Evolutionary conservation across 495 filamentous ascomycete species (phyloP), one percentile per base, ranked within the genome.

Genomic region (Penicillium silybi): DNA sequence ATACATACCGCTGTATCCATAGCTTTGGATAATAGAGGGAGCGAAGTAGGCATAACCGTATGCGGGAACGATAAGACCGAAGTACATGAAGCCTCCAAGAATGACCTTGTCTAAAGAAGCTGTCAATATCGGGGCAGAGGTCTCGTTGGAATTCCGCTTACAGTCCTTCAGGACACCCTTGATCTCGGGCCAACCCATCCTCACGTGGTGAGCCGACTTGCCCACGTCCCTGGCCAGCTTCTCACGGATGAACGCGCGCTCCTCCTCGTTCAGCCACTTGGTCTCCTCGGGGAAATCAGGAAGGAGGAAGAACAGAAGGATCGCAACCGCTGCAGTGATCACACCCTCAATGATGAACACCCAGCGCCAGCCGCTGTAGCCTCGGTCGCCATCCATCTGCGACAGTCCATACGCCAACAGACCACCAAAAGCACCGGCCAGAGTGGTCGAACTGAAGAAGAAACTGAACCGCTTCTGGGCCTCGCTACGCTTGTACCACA

Each of bases 401-500:
- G 87, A 89, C 43, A 97, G 92, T 15, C 84, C 91, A 10, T 80
- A 84, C 3, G 91, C 90, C 8, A 96, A 71, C 15, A 95, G 72
- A 10, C 90, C 90, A 35, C 90, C 90, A 56, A 96, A 96, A 5
- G 90, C 90, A 19, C 90, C 90, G 6, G 90, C 90, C 22, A 96
- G 67, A 2, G 85, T 86, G 1, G 91, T 92, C 3, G 83, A 86
- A 54, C 77, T 77, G 77, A 95, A 97, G 75, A 97, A 96, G 74
- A 97, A 87, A 37, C 81, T 86, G 67, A 89, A 96, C 18, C 92
- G 82, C 63, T 87, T 88, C 69, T 96, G 91, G 2, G 91, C 89
- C 72, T 97, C 92, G 19, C 72, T 73, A 23, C 91, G 83, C 52
- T 85, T 85, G 59, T 98, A 98, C 90, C 91, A 95, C 85, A 89